Evolutionary conservation across 192 early-diverging fungal species (phyloP), one percentile per base, ranked within the genome.

Genomic region (Podila epigama): DNA sequence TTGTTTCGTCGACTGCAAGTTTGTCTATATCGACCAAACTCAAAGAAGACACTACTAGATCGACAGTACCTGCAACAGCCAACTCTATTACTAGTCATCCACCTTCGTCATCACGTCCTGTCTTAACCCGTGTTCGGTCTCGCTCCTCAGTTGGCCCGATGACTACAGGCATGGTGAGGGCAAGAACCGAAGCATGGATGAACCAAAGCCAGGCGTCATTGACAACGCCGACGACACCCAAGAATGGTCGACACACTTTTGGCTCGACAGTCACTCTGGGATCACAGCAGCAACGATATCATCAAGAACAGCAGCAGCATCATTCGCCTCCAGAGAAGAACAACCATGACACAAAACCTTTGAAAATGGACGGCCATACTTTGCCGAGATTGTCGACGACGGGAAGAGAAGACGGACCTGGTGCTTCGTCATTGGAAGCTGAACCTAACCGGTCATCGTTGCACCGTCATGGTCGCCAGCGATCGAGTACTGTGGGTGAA

Each of bases 131-230:
- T 27, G 50, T 28, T 20, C 52, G 73, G 12, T 77, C 73, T 32
- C 66, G 61, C 3, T 68, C 73, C 6, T 56, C 66, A 25, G 73
- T 60, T 15, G 57, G 58, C 7, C 53, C 72, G 15, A 27, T 40
- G 4, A 48, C 65, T 6, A 12, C 56, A 7, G 65, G 60, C 3
- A 41, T 62, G 35, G 66, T 77, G 12, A 62, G 52, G 35, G 73
- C 73, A 22, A 68, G 66, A 16, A 77, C 65, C 3, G 60, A 77
- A 36, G 66, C 73, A 8, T 77, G 54, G 44, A 68, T 77, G 73
- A 63, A 61, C 25, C 72, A 75, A n/a, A 55, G 60, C 0, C 51
- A 77, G 22, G 32, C 53, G 13, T 4, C 52, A 5, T 55, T 18
- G 28, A 29, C 63, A 4, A 48, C 59, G 18, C 18, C 73, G 15